A percentile compares a stretch with the other conserved stretches of the same genome.
Conservation (phyloP, 371 early-diverging fungal species). For the Basidiobolus meristosporus region DNA sequence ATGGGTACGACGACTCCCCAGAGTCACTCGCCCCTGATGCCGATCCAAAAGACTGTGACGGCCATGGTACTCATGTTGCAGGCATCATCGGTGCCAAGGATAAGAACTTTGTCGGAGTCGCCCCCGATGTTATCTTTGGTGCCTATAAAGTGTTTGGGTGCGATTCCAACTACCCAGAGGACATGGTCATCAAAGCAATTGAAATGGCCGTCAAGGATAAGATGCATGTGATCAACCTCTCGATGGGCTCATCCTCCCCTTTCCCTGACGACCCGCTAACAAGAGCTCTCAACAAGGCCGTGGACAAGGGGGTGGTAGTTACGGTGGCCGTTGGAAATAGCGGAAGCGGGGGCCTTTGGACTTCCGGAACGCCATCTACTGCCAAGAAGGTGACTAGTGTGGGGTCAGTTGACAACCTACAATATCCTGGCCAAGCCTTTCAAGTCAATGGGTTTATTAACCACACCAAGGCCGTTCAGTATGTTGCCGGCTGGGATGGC, state of each 20-base stretch:
- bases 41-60: constrained; percentile 21
- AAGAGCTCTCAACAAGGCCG: constrained; percentile 12
- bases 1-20: constrained; percentile 5
- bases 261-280: constrained; percentile 20
- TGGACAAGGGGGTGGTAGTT: constrained; percentile 19
- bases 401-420: constrained; percentile 41
- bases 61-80: constrained; percentile 39
- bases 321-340: constrained; percentile 50
- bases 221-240: constrained; percentile 42
- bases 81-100: constrained; percentile 32
- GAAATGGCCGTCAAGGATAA: constrained; percentile 30
- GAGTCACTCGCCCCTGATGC: constrained; percentile 17
- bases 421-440: constrained; percentile 8
- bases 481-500: constrained; percentile 3
- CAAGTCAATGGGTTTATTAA: constrained; percentile 1
- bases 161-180: constrained; percentile 19
- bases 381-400: constrained; percentile 34
- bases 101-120: constrained; percentile 25
- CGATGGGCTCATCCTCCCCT: constrained; percentile 29
- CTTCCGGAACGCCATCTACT: constrained; percentile 34
- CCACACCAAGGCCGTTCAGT: too few relatives aligned
- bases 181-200: constrained; percentile 40
- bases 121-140: constrained; percentile 34
- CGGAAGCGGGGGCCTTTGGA: constrained; percentile 37
- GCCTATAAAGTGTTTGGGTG: constrained; percentile 43